Evolutionary conservation across 2,329 filamentous ascomycete genomes (phyloP), one percentile per base, ranked within the genome.

Genomic region (Fusarium tanahbumbuense): DNA sequence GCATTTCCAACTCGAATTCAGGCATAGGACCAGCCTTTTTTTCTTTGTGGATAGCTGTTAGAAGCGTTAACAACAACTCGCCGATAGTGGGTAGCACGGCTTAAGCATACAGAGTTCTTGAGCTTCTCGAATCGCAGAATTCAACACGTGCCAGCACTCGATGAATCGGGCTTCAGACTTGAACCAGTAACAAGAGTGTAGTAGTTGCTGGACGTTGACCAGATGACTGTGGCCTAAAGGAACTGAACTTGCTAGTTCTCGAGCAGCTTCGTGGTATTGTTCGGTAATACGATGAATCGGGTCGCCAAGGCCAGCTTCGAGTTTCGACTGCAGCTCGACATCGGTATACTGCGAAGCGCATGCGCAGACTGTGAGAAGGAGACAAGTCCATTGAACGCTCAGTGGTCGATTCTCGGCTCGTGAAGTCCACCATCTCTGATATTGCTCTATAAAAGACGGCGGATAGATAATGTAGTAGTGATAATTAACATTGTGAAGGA

Each of bases 401-500:
- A 82, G 71, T n/a, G 78, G 78, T 22, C 70, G 70, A 30, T 73
- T 68, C 13, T 74, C 74, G 42, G 73, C 68, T 34, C 78, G 75
- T 23, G 70, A 64, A 18, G 62, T 54, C 78, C 80, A 82, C 80
- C 80, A 82, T 16, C 68, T 60, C 34, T 76, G 70, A 45, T 82
- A 81, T 25, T 81, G 78, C 37, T 78, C 75, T 15, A 80, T 37
- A 37, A 82, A 81, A 8, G 73, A 71, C 1, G 76, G 66, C 1
- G 80, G 78, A 56, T 82, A 80, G 30, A 81, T 68, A 50, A 81
- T 78, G 60, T 81, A 81, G 73, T 80, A 79, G 61, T 81, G 79
- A 52, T 75, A 81, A 61, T 82, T 82, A 64, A 78, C 79, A 42
- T 76, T 74, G 50, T 75, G 73, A 16, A 82, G 69, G 55, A 81